A percentile compares a stretch with the other conserved stretches of the same genome.
Conservation (phyloP, 1,284 basidiomycete genomes). For the Irpex rosettiformis region DNA sequence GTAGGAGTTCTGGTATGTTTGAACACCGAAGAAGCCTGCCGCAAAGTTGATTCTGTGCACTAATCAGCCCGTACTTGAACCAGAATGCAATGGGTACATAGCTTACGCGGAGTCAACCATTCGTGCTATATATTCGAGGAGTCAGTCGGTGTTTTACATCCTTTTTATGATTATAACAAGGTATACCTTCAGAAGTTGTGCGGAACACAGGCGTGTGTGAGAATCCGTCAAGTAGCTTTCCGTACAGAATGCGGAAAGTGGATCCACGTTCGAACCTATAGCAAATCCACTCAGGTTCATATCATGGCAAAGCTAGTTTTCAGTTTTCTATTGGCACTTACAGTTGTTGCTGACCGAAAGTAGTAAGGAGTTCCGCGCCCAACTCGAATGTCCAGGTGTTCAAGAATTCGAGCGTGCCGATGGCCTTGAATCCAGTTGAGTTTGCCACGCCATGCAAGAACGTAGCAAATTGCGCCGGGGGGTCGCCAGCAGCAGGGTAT, state of each 20-base stretch:
- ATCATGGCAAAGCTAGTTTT: no score
- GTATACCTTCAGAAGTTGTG: neutral
- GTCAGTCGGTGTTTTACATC: neutral
- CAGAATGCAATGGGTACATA: neutral
- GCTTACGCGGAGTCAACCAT: slow-evolving; percentile 2
- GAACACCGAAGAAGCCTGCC: neutral
- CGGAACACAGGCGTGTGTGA: slow-evolving; percentile 42
- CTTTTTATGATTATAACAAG: neutral
- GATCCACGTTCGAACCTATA: neutral
- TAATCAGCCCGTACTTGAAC: neutral
- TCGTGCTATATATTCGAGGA: neutral
- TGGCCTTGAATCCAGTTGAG: slow-evolving; percentile 35
- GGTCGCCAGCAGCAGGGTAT: slow-evolving; percentile 35
- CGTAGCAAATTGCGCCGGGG: neutral
- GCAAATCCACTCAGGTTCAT: no score
- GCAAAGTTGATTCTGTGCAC: slow-evolving; percentile 21
- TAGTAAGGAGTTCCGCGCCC: slow-evolving; percentile 35
- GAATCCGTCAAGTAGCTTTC: slow-evolving; percentile 1
- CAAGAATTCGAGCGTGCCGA: slow-evolving; percentile 49
- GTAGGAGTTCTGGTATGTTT: neutral
- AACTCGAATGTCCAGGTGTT: slow-evolving; percentile 37
- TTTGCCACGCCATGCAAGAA: slow-evolving; percentile 1
- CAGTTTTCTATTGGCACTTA: no score
- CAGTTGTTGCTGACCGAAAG: slow-evolving; percentile 53
- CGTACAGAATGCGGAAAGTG: neutral